These are phyloP conservation scores for Talaromyces proteolyticus DNA, from an alignment of 495 filamentous ascomycete genomes.

Conservation along the genomic window DNA sequence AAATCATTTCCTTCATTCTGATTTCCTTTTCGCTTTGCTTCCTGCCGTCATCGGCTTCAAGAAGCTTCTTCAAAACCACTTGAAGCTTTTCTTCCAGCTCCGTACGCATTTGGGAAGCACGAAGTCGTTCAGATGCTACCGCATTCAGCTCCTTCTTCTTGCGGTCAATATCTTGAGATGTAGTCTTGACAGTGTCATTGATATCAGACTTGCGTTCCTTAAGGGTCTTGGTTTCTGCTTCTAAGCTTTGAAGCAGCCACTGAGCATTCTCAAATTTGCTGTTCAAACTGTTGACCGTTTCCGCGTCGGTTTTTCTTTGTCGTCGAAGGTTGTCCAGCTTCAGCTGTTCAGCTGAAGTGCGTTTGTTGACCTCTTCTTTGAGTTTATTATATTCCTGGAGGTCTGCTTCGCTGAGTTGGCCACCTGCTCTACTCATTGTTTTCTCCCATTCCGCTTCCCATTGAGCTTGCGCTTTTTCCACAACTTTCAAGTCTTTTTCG, in stretches of 20 bases:
- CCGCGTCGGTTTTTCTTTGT: conserved; percentile 82
- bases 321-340: conserved; percentile 79
- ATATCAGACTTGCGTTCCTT: conserved; percentile 57
- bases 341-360: conserved; percentile 73
- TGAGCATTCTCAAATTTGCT: conserved; percentile 77
- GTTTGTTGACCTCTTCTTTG: conserved; percentile 78
- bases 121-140: conserved; percentile 75
- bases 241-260: conserved; percentile 64
- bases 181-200: conserved; percentile 55
- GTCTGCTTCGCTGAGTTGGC: conserved; percentile 78
- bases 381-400: conserved; percentile 85
- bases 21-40: conserved; percentile 79
- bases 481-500: conserved; percentile 71
- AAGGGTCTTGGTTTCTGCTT: conserved; percentile 64
- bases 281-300: conserved; percentile 77
- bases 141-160: conserved; percentile 91
- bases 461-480: conserved; percentile 83
- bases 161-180: conserved; percentile 68
- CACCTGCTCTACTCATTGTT: conserved; percentile 75
- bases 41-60: conserved; percentile 75
- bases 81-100: conserved; percentile 89
- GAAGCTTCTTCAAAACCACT: conserved; percentile 69
- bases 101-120: conserved; percentile 69
- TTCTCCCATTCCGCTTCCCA: conserved; percentile 87
- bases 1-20: conserved; percentile 69